These are phyloP conservation scores for Sarocladiaceae sp. DNA, from an alignment of 2,329 filamentous ascomycete species.

Conservation along the genomic window DNA sequence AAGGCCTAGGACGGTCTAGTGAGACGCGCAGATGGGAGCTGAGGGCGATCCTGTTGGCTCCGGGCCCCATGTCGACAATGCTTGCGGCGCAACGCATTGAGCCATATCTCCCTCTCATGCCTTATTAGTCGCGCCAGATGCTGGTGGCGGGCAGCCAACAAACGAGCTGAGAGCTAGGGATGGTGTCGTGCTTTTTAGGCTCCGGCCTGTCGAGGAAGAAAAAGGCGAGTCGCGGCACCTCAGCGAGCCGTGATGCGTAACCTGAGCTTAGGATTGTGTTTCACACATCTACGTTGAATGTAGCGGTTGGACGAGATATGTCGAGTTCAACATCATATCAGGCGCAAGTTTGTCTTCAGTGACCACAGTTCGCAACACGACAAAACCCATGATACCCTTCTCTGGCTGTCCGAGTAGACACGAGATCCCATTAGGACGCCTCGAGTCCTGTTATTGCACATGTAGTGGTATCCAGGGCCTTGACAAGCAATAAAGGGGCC, in stretches of 20 bases:
- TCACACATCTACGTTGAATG: neutral
- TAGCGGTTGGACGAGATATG: neutral
- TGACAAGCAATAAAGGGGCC: neutral
- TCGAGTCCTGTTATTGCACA: neutral
- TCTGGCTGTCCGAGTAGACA: neutral
- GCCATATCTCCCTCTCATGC: neutral
- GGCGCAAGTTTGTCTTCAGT: neutral
- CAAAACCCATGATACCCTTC: too few relatives aligned
- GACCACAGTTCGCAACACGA: too few relatives aligned
- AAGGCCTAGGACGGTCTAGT: conserved; percentile 3
- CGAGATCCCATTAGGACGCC: neutral
- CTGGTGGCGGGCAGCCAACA: neutral
- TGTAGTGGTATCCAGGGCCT: neutral
- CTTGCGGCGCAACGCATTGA: conserved; percentile 2
- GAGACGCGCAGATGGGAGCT: conserved; percentile 5
- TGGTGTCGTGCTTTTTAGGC: neutral
- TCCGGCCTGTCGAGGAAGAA: neutral
- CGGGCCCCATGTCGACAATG: conserved; percentile 1
- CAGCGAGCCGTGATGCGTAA: neutral
- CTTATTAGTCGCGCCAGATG: neutral
- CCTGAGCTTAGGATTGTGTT: neutral
- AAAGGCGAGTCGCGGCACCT: neutral
- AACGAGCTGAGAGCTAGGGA: neutral
- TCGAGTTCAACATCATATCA: neutral
- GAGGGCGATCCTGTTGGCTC: conserved; percentile 8